phyloP scores from a whole-genome alignment of 768 basidiomycete species.

The Phaeolepiota aurea region DNA sequence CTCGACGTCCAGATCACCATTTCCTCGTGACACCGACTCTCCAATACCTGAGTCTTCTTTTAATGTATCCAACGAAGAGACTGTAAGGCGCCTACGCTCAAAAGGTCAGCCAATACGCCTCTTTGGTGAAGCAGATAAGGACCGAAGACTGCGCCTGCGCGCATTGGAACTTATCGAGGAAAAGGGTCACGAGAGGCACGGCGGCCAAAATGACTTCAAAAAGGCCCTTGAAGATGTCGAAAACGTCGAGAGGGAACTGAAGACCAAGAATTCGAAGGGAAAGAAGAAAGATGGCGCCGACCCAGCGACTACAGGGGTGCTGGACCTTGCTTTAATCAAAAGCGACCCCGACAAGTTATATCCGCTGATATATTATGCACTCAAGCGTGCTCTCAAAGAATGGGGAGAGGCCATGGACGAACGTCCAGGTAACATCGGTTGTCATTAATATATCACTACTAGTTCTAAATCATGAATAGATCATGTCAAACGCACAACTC shows the following conservation, averaged over 20 bases:
- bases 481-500: conserved; percentile 76
- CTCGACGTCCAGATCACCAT: conserved; percentile 32
- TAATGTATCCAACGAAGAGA: conserved; percentile 92
- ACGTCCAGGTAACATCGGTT: conserved; percentile 60
- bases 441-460: not conserved
- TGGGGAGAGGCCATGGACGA: conserved; percentile 96
- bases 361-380: conserved; percentile 91
- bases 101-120: conserved; percentile 94
- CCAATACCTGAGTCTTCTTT: conserved; percentile 51
- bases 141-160: conserved; percentile 79
- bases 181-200: conserved; percentile 68
- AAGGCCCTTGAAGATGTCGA: conserved; percentile 85
- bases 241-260: conserved; percentile 60
- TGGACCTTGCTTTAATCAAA: conserved; percentile 81
- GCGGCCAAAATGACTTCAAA: conserved; percentile 93
- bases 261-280: conserved; percentile 48
- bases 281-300: conserved; percentile 62
- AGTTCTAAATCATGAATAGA: conserved; percentile 34
- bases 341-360: conserved; percentile 92
- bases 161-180: conserved; percentile 95
- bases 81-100: conserved; percentile 75
- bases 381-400: conserved; percentile 89
- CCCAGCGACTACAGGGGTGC: conserved; percentile 41
- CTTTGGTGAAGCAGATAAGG: conserved; percentile 94
- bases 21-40: conserved; percentile 26